Evolutionary conservation across 495 filamentous ascomycete species (phyloP).

Genomic region (Darksidea phi): DNA sequence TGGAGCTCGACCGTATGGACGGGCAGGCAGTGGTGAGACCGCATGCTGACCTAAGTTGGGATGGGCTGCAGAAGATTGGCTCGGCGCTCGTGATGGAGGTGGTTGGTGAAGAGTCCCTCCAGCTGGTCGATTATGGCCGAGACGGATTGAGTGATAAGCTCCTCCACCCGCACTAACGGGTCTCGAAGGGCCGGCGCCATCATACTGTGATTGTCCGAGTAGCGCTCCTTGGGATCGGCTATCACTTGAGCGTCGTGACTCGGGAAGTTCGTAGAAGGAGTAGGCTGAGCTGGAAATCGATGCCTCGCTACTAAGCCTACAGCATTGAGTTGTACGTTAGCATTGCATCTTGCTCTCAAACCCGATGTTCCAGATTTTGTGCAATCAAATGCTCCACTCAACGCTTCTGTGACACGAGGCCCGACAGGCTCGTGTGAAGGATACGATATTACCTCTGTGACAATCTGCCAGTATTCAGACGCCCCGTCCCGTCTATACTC

Average conservation of each 20-base stretch:
- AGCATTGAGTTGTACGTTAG: background rate
- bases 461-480: no score
- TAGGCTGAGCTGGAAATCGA: slow-evolving; percentile 24
- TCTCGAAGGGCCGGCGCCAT: slow-evolving; percentile 23
- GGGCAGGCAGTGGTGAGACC: slow-evolving; percentile 21
- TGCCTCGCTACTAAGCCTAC: slow-evolving; percentile 10
- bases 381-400: no score
- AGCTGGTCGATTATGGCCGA: slow-evolving; percentile 8
- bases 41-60: slow-evolving; percentile 5
- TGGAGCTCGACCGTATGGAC: slow-evolving; percentile 14
- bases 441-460: no score
- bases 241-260: slow-evolving; percentile 24
- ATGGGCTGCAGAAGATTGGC: slow-evolving; percentile 22
- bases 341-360: background rate
- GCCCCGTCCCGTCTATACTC: background rate
- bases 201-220: slow-evolving; percentile 26
- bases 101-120: background rate
- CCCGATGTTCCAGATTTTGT: background rate
- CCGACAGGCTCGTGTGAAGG: no score
- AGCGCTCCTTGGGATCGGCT: slow-evolving; percentile 4
- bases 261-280: slow-evolving; percentile 26
- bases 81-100: slow-evolving; percentile 7
- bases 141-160: slow-evolving; percentile 19
- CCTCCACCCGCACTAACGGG: slow-evolving; percentile 4
- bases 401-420: no score